These are phyloP conservation scores for Agaricus blazei DNA, from an alignment of 768 basidiomycete species.

Conservation along the genomic window DNA sequence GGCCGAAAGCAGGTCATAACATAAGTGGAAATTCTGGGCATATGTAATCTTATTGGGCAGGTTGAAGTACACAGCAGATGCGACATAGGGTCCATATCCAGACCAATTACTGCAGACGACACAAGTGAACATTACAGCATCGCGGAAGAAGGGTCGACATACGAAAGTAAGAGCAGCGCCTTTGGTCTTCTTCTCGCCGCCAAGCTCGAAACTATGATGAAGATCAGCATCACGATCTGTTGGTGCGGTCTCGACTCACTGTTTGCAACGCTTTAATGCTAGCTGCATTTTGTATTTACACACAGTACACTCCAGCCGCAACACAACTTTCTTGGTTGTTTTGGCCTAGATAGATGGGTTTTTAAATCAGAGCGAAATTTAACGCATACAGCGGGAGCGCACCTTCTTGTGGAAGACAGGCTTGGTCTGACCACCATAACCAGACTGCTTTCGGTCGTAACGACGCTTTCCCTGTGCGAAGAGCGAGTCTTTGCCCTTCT, in stretches of 20 bases:
- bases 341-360: constrained; percentile 58
- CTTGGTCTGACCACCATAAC: constrained; percentile 99
- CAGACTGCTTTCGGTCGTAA: constrained; percentile 98
- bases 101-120: constrained; percentile 17
- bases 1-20: background rate
- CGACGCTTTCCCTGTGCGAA: constrained; percentile 99
- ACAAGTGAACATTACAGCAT: background rate
- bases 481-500: constrained; percentile 98
- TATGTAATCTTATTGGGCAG: constrained; percentile 25
- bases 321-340: constrained; percentile 99
- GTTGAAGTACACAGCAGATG: constrained; percentile 15
- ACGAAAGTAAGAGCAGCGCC: constrained; percentile 94
- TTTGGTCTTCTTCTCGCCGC: constrained; percentile 99
- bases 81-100: constrained; percentile 17
- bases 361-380: background rate
- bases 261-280: constrained; percentile 97
- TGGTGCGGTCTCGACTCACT: constrained; percentile 49
- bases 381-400: constrained; percentile 14
- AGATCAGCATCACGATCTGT: background rate
- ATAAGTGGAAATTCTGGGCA: constrained; percentile 8
- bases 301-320: constrained; percentile 94
- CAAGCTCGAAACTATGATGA: constrained; percentile 84
- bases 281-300: constrained; percentile 99
- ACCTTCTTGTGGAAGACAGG: constrained; percentile 99
- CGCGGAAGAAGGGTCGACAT: constrained; percentile 29